A percentile compares a stretch with the other conserved stretches of the same genome.
These are phyloP conservation scores for Filobasidium uniguttulatum DNA, from an alignment of 1,284 basidiomycete species.

Conservation along the genomic window DNA sequence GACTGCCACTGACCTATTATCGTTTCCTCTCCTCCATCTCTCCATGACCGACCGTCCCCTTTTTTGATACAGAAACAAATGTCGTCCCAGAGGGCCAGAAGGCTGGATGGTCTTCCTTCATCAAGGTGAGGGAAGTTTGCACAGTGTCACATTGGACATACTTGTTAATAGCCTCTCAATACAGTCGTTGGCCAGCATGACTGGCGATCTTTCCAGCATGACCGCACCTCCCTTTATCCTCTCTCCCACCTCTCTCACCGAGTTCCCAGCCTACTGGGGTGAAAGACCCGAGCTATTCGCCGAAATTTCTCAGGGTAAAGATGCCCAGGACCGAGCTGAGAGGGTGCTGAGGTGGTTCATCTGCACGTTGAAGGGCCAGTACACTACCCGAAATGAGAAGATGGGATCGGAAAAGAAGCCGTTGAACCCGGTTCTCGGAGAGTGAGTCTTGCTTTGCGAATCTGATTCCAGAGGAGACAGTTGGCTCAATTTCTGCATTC, in stretches of 20 bases:
- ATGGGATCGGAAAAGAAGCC: slow-evolving; percentile 98
- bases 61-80: slow-evolving; percentile 17
- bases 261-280: slow-evolving; percentile 90
- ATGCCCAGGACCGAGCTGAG: slow-evolving; percentile 56
- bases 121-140: slow-evolving; percentile 26
- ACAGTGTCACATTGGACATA: not conserved
- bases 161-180: slow-evolving; percentile 11
- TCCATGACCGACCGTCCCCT: not conserved
- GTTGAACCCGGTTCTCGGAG: slow-evolving; percentile 87
- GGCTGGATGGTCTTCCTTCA: slow-evolving; percentile 37
- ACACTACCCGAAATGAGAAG: slow-evolving; percentile 80
- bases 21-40: not conserved
- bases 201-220: slow-evolving; percentile 82
- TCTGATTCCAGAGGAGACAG: not conserved
- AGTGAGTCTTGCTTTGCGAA: slow-evolving; percentile 46
- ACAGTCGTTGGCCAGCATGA: slow-evolving; percentile 59
- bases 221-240: slow-evolving; percentile 84
- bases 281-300: slow-evolving; percentile 75
- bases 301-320: slow-evolving; percentile 60
- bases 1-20: not conserved
- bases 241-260: slow-evolving; percentile 54
- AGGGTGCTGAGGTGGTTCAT: slow-evolving; percentile 84
- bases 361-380: slow-evolving; percentile 84
- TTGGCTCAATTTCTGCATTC: not conserved
- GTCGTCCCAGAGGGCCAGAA: slow-evolving; percentile 37